Evolutionary conservation across 78 protist genomes (phyloP), one percentile per base, ranked within the genome.

Genomic region (Chrysochromulina tobinii): DNA sequence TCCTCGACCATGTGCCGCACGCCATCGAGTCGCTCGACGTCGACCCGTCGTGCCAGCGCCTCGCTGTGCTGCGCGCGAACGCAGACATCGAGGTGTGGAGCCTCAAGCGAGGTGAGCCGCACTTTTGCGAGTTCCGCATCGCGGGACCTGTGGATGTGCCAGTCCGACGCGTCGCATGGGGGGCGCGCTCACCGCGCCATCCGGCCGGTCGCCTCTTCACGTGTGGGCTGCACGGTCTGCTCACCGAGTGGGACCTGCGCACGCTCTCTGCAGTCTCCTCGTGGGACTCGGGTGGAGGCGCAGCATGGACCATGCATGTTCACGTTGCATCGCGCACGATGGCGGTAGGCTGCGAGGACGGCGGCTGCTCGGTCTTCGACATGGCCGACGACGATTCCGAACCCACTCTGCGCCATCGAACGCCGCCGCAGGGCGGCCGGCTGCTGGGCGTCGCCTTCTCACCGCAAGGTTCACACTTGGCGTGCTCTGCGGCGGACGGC

Each of bases 1-100:
- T 79, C 61, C 64, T 79, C 50, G 87, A 79, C 25, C 61, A 12
- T 25, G n/a, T 23, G 87, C 87, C 87, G 6, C 18, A 54, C 21
- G 9, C 64, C 18, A 48, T 79, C 8, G 87, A 79, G 64, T 7
- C 14, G 51, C n/a, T 79, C 23, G 64, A 1, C n/a, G 51, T n/a
- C 87, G 48, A 53, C 18, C 64, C 61, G 58, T 1, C 3, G 58
- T 12, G 61, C 64, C 20, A 38, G 64, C 87, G 87, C 64, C 87
- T 79, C 23, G 87, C 87, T 48, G 64, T 79, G 48, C 59, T 25
- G 15, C 87, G 87, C 50, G 87, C 87, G 64, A 79, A 79, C 17
- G 61, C n/a, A 14, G 87, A 79, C 87, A 79, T 79, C 48, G 87
- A 79, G 64, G 25, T 79, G 1, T 79, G 61, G 58, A 25, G 17